Evolutionary conservation across 1,284 basidiomycete genomes (phyloP), one percentile per base, ranked within the genome.

Genomic region (Malassezia vespertilionis): DNA sequence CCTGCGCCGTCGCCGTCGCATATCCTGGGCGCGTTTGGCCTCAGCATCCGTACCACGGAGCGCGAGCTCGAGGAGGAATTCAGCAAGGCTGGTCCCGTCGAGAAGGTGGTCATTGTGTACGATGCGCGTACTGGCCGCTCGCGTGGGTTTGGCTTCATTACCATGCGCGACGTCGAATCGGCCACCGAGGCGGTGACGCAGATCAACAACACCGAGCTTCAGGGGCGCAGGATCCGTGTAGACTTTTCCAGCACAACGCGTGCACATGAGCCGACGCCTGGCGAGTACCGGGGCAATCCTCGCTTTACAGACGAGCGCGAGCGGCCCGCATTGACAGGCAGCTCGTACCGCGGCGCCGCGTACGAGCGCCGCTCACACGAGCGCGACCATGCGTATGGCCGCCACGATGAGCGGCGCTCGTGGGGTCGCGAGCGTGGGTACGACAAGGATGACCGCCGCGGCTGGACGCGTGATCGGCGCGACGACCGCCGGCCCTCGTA

Each of bases 111-210:
- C 41, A 89, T 97, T 59, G 93, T 97, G n/a, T 96, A 96, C 71
- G 91, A 97, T 73, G 89, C 95, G 72, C 77, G 90, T 66, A 89
- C 87, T 37, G 88, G 89, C 68, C 83, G 93, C 49, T 96, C 90
- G 44, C 84, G 91, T 57, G 93, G 89, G 69, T 97, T 97, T 61
- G 91, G 90, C 31, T 97, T 97, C 72, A 88, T 97, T 71, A 84
- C 83, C 56, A 96, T 97, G 89, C 78, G 79, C 31, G 78, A 77
- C 30, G 78, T 82, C 14, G 87, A 90, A 48, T 89, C 93, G 54
- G 93, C 93, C 2, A 76, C 79, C 22, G 76, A 81, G 34, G 90
- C 85, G 72, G 86, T 97, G 66, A 80, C 83, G 55, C 85, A 87
- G 64, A 76, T 97, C 37, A 97, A 96, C 68, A 90, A 91, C 40